phyloP scores from a whole-genome alignment of 2,329 filamentous ascomycete species.

The Pseudocercospora eumusae region DNA sequence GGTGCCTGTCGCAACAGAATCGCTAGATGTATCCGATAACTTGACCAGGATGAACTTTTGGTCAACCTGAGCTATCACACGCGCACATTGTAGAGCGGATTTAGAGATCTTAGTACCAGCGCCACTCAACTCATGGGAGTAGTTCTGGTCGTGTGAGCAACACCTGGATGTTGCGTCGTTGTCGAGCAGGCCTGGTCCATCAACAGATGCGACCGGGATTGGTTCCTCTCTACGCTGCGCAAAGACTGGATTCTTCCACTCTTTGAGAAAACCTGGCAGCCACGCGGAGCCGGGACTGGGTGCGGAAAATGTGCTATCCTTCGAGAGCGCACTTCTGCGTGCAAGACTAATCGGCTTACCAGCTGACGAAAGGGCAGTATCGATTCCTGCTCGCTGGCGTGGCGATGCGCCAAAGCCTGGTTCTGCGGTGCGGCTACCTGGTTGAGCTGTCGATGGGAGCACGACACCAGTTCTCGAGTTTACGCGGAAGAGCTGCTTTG shows the following conservation, averaged over 20 bases:
- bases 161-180: slow-evolving; percentile 15
- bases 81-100: slow-evolving; percentile 58
- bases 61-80: slow-evolving; percentile 81
- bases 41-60: slow-evolving; percentile 81
- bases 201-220: slow-evolving; percentile 29
- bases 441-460: slow-evolving; percentile 18
- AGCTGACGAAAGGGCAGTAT: slow-evolving; percentile 31
- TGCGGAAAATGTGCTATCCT: not conserved
- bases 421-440: not conserved
- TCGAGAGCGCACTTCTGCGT: slow-evolving; percentile 21
- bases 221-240: slow-evolving; percentile 41
- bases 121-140: no score
- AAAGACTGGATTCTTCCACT: slow-evolving; percentile 79
- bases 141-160: slow-evolving; percentile 23
- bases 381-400: slow-evolving; percentile 30
- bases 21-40: slow-evolving; percentile 41
- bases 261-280: slow-evolving; percentile 61
- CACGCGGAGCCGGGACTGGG: slow-evolving; percentile 44
- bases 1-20: slow-evolving; percentile 12
- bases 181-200: slow-evolving; percentile 27
- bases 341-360: slow-evolving; percentile 41
- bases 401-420: no score
- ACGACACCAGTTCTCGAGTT: slow-evolving; percentile 58
- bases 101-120: slow-evolving; percentile 60
- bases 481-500: slow-evolving; percentile 54